Conservation (phyloP, 2,329 filamentous ascomycete genomes). For the Calonectria henricotiae region DNA sequence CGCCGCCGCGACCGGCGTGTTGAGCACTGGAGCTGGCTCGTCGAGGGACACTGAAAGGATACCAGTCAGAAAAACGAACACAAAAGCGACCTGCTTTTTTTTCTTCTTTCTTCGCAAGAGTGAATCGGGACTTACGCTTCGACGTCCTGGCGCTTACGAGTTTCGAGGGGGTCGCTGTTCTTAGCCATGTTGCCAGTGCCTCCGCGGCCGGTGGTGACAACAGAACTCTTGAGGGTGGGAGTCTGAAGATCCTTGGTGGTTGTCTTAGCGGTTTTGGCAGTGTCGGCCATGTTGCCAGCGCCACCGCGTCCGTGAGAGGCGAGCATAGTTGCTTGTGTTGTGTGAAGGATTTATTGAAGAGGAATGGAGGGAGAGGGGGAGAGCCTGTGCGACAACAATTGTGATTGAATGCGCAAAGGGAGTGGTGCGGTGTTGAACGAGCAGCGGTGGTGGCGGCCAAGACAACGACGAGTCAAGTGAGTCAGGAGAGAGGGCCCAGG, state of each 20-base stretch:
- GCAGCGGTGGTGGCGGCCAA: conserved; percentile 14
- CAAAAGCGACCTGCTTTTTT: background rate
- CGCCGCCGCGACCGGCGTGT: conserved; percentile 82
- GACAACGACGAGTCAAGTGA: conserved; percentile 19
- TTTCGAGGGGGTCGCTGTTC: conserved; percentile 80
- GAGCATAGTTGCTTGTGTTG: conserved; percentile 58
- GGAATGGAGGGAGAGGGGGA: background rate
- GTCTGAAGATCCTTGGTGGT: conserved; percentile 81
- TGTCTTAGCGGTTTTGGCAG: conserved; percentile 68
- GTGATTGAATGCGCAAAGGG: background rate
- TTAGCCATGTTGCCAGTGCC: conserved; percentile 90
- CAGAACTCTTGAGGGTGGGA: conserved; percentile 85
- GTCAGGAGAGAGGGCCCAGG: background rate
- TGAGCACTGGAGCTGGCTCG: conserved; percentile 73
- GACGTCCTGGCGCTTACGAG: conserved; percentile 88
- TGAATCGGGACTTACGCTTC: conserved; percentile 70
- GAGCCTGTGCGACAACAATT: background rate
- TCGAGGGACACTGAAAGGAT: conserved; percentile 66
- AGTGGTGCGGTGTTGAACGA: conserved; percentile 1
- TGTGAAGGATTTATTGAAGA: background rate
- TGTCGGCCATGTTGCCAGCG: conserved; percentile 80
- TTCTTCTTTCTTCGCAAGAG: background rate
- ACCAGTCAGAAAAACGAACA: conserved; percentile 33
- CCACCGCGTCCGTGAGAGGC: conserved; percentile 84
- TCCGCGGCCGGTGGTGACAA: conserved; percentile 91